Conservation (phyloP, 2,329 filamentous ascomycete genomes). For the Pseudogymnoascus sp. region DNA sequence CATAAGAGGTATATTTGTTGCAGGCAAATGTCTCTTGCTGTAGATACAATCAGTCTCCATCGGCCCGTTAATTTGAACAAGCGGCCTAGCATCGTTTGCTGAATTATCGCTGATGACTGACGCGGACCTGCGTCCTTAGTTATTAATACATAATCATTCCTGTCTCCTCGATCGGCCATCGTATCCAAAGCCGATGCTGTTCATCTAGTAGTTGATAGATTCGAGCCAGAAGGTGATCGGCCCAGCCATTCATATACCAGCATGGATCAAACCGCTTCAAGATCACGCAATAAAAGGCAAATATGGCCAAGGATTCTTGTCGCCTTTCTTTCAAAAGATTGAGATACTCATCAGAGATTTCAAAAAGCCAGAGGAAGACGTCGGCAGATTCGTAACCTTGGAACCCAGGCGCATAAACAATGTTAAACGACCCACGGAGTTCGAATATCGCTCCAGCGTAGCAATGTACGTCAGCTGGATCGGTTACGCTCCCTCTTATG, state of each 20-base stretch:
- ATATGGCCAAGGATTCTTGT: constrained; percentile 29
- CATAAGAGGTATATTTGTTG: neutral
- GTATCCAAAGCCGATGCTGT: constrained; percentile 31
- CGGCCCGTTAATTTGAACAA: neutral
- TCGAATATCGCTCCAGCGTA: constrained; percentile 29
- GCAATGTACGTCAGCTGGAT: constrained; percentile 18
- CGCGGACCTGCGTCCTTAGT: neutral
- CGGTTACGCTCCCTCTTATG: constrained; percentile 16
- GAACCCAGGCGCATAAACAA: constrained; percentile 17
- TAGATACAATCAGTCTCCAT: neutral
- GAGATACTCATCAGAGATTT: constrained; percentile 30
- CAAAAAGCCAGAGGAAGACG: constrained; percentile 34
- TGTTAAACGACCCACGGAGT: constrained; percentile 28
- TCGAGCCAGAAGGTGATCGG: constrained; percentile 26
- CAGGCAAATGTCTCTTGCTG: neutral
- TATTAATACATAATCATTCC: constrained; percentile 14
- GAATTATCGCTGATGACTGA: neutral
- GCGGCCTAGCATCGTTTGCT: neutral
- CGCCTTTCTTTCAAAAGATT: constrained; percentile 28
- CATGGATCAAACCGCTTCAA: constrained; percentile 27
- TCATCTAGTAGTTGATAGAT: constrained; percentile 30
- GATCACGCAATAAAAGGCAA: constrained; percentile 30
- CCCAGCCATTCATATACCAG: constrained; percentile 34
- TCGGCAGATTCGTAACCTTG: constrained; percentile 29
- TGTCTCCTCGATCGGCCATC: constrained; percentile 26